Conservation (phyloP, 805 yeast species). For the Cyberlindnera meyerae region DNA sequence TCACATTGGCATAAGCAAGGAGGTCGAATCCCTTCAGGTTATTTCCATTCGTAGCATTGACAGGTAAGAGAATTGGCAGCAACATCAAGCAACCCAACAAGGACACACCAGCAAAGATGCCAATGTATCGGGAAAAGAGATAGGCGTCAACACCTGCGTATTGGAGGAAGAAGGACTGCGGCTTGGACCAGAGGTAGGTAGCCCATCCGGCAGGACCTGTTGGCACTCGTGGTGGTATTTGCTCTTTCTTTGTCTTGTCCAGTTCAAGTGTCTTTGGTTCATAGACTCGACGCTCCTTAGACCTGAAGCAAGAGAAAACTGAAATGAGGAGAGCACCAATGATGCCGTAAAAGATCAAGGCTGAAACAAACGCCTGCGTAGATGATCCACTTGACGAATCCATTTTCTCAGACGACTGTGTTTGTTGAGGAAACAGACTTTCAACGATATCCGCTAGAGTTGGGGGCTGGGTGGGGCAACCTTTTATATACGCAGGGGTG, state of each 20-base stretch:
- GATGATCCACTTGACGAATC: slow-evolving; percentile 55
- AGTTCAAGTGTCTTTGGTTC: slow-evolving; percentile 65
- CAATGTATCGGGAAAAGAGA: slow-evolving; percentile 62
- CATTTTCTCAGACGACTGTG: too few species aligned
- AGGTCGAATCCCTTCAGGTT: slow-evolving; percentile 55
- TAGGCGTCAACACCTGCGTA: slow-evolving; percentile 74
- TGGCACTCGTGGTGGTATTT: slow-evolving; percentile 22
- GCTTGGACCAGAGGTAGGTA: slow-evolving; percentile 42
- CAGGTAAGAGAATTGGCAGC: slow-evolving; percentile 61
- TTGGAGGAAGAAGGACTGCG: slow-evolving; percentile 61
- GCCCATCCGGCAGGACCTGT: slow-evolving; percentile 62
- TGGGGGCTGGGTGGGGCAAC: not conserved
- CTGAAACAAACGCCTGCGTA: slow-evolving; percentile 70
- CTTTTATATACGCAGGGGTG: slow-evolving; percentile 1
- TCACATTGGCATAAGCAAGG: slow-evolving; percentile 58
- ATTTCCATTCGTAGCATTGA: slow-evolving; percentile 67
- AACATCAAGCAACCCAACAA: slow-evolving; percentile 17
- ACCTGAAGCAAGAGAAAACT: slow-evolving; percentile 58
- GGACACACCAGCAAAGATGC: slow-evolving; percentile 39
- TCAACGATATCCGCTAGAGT: too few species aligned
- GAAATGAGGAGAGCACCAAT: slow-evolving; percentile 53
- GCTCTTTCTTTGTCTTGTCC: slow-evolving; percentile 47
- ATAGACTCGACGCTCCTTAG: slow-evolving; percentile 65
- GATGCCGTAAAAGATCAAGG: slow-evolving; percentile 65
- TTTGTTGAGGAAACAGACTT: too few species aligned